Evolutionary conservation across 768 basidiomycete species (phyloP), one percentile per base, ranked within the genome.

Genomic region (Pleurotus platypus): DNA sequence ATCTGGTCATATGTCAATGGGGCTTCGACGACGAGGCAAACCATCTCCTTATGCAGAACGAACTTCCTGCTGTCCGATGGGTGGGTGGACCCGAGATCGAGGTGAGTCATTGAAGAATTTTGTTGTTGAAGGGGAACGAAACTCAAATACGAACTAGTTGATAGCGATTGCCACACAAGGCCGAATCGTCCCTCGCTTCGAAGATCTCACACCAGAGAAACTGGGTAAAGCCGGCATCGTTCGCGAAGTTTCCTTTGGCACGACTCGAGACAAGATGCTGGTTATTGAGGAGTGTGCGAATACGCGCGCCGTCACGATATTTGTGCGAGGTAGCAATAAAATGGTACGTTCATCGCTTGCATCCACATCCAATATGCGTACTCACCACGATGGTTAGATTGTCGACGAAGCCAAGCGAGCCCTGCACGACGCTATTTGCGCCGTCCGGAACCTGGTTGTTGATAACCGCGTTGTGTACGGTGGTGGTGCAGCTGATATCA

Each of bases 1-100:
- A 99, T 72, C 74, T 99, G 58, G 97, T 99, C 62, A 98, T 99
- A 64, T 99, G 97, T 73, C 97, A 99, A 69, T 99, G 97, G 97
- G 97, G 97, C 59, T 99, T 99, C 68, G 97, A 99, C 68, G 97
- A 99, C 67, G 97, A 99, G 74, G 97, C 97, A 45, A 99, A 99
- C 69, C 97, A 98, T 69, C 63, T 98, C 64, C 73, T 99, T 61
- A 94, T 98, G 92, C 94, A 97, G 77, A 98, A 98, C 64, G 92
- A 95, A 12, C 79, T 99, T 37, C 97, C 97, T 43, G 92, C 97
- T 26, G 96, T 98, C 27, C 83, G 97, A 68, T 98, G 97, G 97
- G 97, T 99, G 56, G 97, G 97, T 59, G 97, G 97, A 20, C 97
- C 97, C 3, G 97, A 99, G 70, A 99, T 99, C 61, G 97, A 99